phyloP scores from a whole-genome alignment of 2,329 filamentous ascomycete genomes.

The Colletotrichum gigasporum region DNA sequence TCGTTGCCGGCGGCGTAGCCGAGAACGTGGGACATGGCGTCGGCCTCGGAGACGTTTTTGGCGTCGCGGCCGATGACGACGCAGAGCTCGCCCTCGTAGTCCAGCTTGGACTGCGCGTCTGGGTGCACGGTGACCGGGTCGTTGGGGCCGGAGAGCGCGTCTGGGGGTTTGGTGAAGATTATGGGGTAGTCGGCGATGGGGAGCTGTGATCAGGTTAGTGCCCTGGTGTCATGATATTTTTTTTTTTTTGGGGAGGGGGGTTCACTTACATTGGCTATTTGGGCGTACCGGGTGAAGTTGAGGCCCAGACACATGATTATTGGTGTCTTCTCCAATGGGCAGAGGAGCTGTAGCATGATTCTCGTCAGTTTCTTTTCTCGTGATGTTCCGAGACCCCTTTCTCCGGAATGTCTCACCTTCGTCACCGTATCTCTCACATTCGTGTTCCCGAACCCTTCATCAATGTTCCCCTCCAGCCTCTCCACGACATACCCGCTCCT shows the following conservation, averaged over 20 bases:
- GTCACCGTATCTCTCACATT: not conserved
- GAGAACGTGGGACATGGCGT: constrained; percentile 61
- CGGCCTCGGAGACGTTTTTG: constrained; percentile 56
- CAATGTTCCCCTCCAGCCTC: not conserved
- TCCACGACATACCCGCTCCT: constrained; percentile 11
- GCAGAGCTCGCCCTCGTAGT: constrained; percentile 62
- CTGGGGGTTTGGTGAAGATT: constrained; percentile 35
- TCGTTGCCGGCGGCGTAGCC: constrained; percentile 67
- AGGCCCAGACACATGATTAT: constrained; percentile 40
- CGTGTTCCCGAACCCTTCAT: not conserved
- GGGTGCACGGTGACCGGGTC: constrained; percentile 41
- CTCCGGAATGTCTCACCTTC: not conserved
- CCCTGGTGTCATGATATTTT: too few relatives aligned
- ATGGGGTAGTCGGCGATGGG: constrained; percentile 25
- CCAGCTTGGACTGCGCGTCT: constrained; percentile 50
- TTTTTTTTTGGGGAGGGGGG: too few relatives aligned
- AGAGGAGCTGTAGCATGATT: constrained; percentile 14
- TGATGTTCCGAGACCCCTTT: too few relatives aligned
- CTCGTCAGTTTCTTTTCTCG: too few relatives aligned
- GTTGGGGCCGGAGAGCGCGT: constrained; percentile 27
- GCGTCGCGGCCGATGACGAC: constrained; percentile 57
- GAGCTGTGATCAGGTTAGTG: too few relatives aligned
- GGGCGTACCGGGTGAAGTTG: constrained; percentile 39
- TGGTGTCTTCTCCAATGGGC: constrained; percentile 20
- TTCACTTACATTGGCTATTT: constrained; percentile 30